Percentiles rank a stretch among this genome's conserved stretches.
phyloP scores from a whole-genome alignment of 2,329 filamentous ascomycete species.

The Alternaria solani region DNA sequence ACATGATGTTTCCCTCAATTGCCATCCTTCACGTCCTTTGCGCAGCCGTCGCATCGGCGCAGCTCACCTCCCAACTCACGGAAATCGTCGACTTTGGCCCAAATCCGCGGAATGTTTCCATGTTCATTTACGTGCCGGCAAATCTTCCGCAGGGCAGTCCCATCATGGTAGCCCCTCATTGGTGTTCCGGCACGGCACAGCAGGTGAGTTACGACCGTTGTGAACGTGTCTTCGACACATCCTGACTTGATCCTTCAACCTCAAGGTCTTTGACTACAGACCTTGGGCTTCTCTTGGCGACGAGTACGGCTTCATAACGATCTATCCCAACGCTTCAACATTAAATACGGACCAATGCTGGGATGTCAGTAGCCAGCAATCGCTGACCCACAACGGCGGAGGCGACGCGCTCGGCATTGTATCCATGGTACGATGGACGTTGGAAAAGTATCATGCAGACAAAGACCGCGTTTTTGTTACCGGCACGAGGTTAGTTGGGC shows the following conservation, averaged over 20 bases:
- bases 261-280: slow-evolving; percentile 36
- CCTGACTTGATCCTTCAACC: not conserved
- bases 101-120: slow-evolving; percentile 44
- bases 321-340: slow-evolving; percentile 38
- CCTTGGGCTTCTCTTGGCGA: slow-evolving; percentile 43
- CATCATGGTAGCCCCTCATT: slow-evolving; percentile 45
- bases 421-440: slow-evolving; percentile 41
- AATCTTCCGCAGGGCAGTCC: slow-evolving; percentile 28
- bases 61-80: slow-evolving; percentile 40
- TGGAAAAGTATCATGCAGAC: slow-evolving; percentile 41
- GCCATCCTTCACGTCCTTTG: slow-evolving; percentile 18
- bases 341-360: slow-evolving; percentile 47
- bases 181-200: slow-evolving; percentile 38
- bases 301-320: slow-evolving; percentile 46
- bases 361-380: slow-evolving; percentile 46
- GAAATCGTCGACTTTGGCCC: slow-evolving; percentile 39
- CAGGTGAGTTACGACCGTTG: not conserved
- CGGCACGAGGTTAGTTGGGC: slow-evolving; percentile 29
- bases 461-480: slow-evolving; percentile 44
- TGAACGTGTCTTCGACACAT: not conserved
- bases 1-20: slow-evolving; percentile 10
- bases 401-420: slow-evolving; percentile 47
- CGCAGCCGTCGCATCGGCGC: slow-evolving; percentile 20
- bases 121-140: slow-evolving; percentile 46
- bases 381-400: slow-evolving; percentile 44